Evolutionary conservation across 805 yeast genomes (phyloP).

Genomic region (Tetrapisispora arboricola): DNA sequence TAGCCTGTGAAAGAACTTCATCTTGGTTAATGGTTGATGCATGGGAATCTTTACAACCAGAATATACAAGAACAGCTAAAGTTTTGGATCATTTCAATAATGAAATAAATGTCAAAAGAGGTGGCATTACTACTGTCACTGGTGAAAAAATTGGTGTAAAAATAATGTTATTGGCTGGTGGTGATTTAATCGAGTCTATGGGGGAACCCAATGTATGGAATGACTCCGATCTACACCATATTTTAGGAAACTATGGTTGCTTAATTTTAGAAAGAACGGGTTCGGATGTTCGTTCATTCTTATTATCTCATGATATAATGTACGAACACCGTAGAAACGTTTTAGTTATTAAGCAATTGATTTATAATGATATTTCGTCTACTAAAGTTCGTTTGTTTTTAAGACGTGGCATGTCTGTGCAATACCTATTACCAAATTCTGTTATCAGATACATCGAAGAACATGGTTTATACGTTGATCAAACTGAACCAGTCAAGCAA

Average conservation of each 20-base stretch:
- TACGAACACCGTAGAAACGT: slow-evolving; percentile 92
- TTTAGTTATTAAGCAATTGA: slow-evolving; percentile 87
- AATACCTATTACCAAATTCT: slow-evolving; percentile 83
- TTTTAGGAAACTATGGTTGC: slow-evolving; percentile 92
- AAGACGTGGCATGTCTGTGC: slow-evolving; percentile 94
- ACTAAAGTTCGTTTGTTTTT: slow-evolving; percentile 89
- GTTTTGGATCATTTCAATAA: slow-evolving; percentile 95
- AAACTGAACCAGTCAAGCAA: slow-evolving; percentile 89
- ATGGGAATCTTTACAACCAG: slow-evolving; percentile 91
- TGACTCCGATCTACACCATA: slow-evolving; percentile 88
- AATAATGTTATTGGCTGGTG: slow-evolving; percentile 94
- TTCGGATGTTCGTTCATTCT: slow-evolving; percentile 84
- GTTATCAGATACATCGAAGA: slow-evolving; percentile 94
- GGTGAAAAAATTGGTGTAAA: slow-evolving; percentile 74
- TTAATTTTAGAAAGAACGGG: slow-evolving; percentile 95
- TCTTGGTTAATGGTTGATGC: slow-evolving; percentile 99
- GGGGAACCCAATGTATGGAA: slow-evolving; percentile 99
- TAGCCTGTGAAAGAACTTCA: slow-evolving; percentile 93
- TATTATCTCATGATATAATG: slow-evolving; percentile 92
- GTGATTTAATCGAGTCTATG: slow-evolving; percentile 95
- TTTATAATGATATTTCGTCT: slow-evolving; percentile 91
- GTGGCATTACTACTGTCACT: slow-evolving; percentile 58
- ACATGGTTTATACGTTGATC: slow-evolving; percentile 73
- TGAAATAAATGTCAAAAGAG: slow-evolving; percentile 82
- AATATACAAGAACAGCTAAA: slow-evolving; percentile 86